Base-by-base conservation (phyloP, 495 filamentous ascomycete species). In the Aspergillus indologenus region DNA sequence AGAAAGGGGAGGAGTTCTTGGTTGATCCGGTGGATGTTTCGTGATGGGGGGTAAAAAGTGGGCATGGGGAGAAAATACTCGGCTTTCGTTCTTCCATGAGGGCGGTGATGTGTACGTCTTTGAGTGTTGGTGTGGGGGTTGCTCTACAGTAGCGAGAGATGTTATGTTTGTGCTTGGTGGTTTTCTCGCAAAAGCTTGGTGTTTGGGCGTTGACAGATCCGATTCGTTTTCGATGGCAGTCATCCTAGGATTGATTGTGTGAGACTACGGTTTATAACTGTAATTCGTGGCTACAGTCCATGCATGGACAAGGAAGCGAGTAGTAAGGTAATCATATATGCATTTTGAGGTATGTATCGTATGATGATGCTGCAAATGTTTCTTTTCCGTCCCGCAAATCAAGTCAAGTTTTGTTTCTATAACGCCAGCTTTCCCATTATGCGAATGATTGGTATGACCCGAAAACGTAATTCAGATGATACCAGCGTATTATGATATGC, bases 21-120 rank as follows among this genome's bases (percentile, higher is more conserved):
- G 90, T 98, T n/a, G 77, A 81, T 23, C 93, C 94, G 6, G 82
- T 86, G 45, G 88, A 96, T 73, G 90, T 97, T 29, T 96, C 68
- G 19, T 76, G 65, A 29, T 18, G 18, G 23, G 24, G 24, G 15
- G 24, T 12, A 29, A 22, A 11, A 26, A 26, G 4, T 26, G 22
- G 47, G 21, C n/a, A 26, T 51, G 23, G 23, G 3, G 9, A n/a
- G 29, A 31, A n/a, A n/a, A n/a, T 9, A 29, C 26, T 29, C 26
- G 26, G n/a, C n/a, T n/a, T n/a, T n/a, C n/a, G n/a, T n/a, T n/a
- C n/a, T n/a, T n/a, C n/a, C n/a, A n/a, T n/a, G n/a, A 17, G 17
- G 18, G 15, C 22, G 31, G 29, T 18, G 40, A 1, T 40, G 19
- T 34, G 31, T 22, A 56, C 29, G 17, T 48, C 21, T 64, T 46